These are phyloP conservation scores for Hanseniaspora sp. DNA, from an alignment of 1,139 yeast species.

Conservation along the genomic window DNA sequence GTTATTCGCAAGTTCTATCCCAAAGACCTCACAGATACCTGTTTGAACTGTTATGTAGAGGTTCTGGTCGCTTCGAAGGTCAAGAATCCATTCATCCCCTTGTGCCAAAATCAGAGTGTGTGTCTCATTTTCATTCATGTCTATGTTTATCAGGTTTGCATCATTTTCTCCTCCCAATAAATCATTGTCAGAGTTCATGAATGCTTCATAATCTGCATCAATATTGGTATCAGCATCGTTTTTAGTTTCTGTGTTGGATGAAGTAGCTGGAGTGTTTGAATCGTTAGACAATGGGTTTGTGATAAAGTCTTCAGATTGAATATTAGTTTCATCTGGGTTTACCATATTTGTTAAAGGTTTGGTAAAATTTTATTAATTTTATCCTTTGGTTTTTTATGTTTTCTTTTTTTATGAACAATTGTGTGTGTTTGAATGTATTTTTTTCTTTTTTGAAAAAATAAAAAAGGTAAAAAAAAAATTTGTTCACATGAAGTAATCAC, in stretches of 20 bases:
- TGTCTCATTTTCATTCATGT: not conserved
- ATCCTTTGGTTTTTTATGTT: no score
- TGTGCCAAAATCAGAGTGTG: slow-evolving; percentile 30
- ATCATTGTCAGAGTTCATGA: slow-evolving; percentile 9
- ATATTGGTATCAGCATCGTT: not conserved
- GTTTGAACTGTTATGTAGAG: slow-evolving; percentile 44
- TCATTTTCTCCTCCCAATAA: not conserved
- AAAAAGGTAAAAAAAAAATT: no score
- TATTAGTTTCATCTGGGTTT: no score
- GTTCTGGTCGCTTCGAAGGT: slow-evolving; percentile 49
- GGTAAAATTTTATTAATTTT: no score
- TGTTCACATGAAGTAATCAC: no score
- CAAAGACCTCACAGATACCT: slow-evolving; percentile 84
- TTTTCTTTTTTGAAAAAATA: no score
- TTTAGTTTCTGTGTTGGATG: not conserved
- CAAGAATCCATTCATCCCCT: slow-evolving; percentile 76
- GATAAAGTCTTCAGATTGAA: not conserved
- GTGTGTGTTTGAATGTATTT: no score
- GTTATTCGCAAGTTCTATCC: slow-evolving; percentile 77
- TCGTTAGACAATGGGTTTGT: no score
- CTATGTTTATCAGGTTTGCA: not conserved
- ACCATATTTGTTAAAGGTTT: no score
- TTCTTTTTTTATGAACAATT: no score
- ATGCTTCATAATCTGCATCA: slow-evolving; percentile 11
- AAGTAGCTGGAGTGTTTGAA: not conserved